Base-by-base conservation (phyloP, 139 green algal genomes). In the Micromonas pusilla region DNA sequence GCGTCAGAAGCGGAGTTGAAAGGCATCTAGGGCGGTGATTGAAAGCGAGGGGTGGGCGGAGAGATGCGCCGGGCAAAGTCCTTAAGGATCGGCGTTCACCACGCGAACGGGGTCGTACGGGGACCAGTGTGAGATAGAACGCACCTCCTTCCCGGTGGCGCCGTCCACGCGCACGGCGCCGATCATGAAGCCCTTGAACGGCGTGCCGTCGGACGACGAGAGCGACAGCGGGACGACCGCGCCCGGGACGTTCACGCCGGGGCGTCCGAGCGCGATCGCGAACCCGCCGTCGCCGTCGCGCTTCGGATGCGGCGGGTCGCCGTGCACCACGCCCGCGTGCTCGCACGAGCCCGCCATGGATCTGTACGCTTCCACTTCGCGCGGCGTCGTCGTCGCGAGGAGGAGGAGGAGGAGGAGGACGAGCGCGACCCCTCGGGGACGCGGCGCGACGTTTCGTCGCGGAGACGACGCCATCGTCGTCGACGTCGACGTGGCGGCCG, bases 291-390 rank as follows among this genome's bases (percentile, higher is more conserved):
- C 63, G 63, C 30, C 30, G 6, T 33, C 9, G 6, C 19, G 63
- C 28, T 6, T 6, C 9, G 28, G 28, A 13, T 9, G 6, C 28
- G 30, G 13, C 9, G 9, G 9, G 28, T 28, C 13, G 63, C 63
- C 63, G 30, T 70, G 63, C 6, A 39, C 28, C 13, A 70, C 63
- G 63, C 63, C 63, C 6, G 63, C 63, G 63, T 70, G 63, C 13
- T 70, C 63, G 30, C 63, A 70, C 9, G 9, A 28, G 9, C 63
- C 63, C 6, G 63, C 63, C 13, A 57, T 16, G 9, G 45, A 57
- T 23, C 45, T 57, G 45, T 57, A 57, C 45, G 45, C 45, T 23
- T 57, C 45, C 9, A 57, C 45, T n/a, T n/a, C n/a, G n/a, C n/a
- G n/a, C 9, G 45, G 45, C 45, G 45, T 16, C 9, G 16, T 57